A percentile compares a stretch with the other conserved stretches of the same genome.
These are phyloP conservation scores for Clarireedia hainanense DNA, from an alignment of 2,329 filamentous ascomycete species.

Conservation along the genomic window DNA sequence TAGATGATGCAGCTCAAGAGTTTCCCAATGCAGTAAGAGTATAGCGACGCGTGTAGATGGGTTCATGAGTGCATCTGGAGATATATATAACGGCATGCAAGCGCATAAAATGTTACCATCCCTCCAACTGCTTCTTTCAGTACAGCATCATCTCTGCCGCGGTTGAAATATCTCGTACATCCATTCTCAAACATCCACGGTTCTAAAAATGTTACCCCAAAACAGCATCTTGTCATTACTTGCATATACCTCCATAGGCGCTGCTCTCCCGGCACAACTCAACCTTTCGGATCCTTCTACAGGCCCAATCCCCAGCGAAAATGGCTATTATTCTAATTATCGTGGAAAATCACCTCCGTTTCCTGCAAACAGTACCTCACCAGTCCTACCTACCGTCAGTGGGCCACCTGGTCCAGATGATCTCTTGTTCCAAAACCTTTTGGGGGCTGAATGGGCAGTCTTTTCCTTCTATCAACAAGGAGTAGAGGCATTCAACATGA, in stretches of 20 bases:
- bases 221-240: background rate
- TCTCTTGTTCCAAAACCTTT: conserved; percentile 37
- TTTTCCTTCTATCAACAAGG: conserved; percentile 37
- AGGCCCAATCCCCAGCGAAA: conserved; percentile 27
- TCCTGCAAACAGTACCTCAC: conserved; percentile 31
- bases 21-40: no score
- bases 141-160: no score
- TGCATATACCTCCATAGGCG: background rate
- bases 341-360: conserved; percentile 30
- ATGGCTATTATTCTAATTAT: conserved; percentile 29
- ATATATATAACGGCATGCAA: background rate
- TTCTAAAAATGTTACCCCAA: background rate
- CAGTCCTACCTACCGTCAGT: conserved; percentile 26
- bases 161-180: background rate
- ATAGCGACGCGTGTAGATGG: no score
- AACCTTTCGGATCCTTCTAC: background rate
- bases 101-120: no score
- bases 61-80: no score
- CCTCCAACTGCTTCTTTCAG: no score
- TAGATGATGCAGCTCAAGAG: no score
- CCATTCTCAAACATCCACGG: background rate
- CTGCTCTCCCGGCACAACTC: background rate
- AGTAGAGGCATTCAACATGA: conserved; percentile 33
- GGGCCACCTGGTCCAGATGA: conserved; percentile 34
- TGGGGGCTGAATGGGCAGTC: conserved; percentile 38